phyloP scores from a whole-genome alignment of 306 rosid species.

The Lathyrus tuberosus region DNA sequence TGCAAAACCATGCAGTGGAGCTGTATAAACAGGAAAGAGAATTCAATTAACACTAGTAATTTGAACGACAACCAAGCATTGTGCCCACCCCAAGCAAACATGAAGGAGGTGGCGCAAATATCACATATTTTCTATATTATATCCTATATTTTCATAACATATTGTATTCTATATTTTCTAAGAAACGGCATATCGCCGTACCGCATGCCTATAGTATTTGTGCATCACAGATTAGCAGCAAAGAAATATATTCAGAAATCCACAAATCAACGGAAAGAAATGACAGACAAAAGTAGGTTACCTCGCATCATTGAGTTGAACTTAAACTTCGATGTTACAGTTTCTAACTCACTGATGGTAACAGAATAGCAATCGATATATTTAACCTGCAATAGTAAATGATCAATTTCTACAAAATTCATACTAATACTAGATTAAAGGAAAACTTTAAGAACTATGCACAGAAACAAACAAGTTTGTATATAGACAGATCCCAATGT shows the following conservation, averaged over 20 bases:
- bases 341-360: conserved; percentile 72
- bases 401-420: conserved; percentile 21
- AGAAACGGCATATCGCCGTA: not conserved
- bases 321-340: conserved; percentile 67
- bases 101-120: not conserved
- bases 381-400: conserved; percentile 63
- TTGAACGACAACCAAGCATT: conserved; percentile 13
- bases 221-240: not conserved
- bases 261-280: conserved; percentile 21
- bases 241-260: conserved; percentile 13
- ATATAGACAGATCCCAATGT: conserved; percentile 12
- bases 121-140: no score
- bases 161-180: not conserved
- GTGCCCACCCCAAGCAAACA: conserved; percentile 1
- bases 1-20: conserved; percentile 98
- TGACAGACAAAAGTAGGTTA: conserved; percentile 40
- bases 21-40: conserved; percentile 52
- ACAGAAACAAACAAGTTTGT: conserved; percentile 12
- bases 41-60: conserved; percentile 24
- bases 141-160: not conserved
- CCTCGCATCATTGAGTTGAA: conserved; percentile 99
- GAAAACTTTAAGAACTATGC: not conserved
- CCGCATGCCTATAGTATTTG: not conserved
- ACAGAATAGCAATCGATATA: conserved; percentile 76
- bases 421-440: not conserved